Conservation (phyloP, 1,284 basidiomycete species). For the Cutaneotrichosporon sp. region DNA sequence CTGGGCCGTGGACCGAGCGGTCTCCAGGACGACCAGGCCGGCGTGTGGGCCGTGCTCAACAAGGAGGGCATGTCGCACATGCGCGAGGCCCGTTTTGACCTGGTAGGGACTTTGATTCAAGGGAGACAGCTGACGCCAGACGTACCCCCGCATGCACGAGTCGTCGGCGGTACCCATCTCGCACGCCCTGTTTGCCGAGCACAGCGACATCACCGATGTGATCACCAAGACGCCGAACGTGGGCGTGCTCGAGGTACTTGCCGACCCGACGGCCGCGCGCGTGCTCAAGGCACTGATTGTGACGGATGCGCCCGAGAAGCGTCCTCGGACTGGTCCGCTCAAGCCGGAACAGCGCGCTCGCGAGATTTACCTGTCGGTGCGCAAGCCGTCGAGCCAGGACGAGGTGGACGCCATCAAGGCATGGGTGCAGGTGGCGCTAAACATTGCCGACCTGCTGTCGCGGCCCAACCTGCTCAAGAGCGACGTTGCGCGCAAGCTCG, state of each 20-base stretch:
- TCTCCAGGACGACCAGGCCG: conserved; percentile 52
- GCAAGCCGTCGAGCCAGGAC: conserved; percentile 53
- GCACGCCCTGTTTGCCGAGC: conserved; percentile 69
- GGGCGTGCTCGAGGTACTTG: conserved; percentile 58
- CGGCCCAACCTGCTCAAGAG: conserved; percentile 55
- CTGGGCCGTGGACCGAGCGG: conserved; percentile 54
- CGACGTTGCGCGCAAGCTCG: conserved; percentile 70
- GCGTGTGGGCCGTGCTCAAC: conserved; percentile 75
- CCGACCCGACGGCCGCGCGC: conserved; percentile 53
- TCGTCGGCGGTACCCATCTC: conserved; percentile 30
- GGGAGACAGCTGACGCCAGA: conserved; percentile 27
- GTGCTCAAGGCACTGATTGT: conserved; percentile 68
- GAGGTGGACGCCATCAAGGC: conserved; percentile 54
- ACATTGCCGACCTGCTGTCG: conserved; percentile 64
- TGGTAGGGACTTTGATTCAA: conserved; percentile 58
- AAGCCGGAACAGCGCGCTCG: conserved; percentile 56
- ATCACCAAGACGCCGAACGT: conserved; percentile 62
- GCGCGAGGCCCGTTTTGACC: conserved; percentile 71
- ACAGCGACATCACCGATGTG: conserved; percentile 70
- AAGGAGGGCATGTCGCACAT: conserved; percentile 69
- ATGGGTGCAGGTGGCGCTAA: conserved; percentile 64
- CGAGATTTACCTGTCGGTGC: conserved; percentile 64
- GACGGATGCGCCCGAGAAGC: conserved; percentile 72
- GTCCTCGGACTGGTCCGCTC: conserved; percentile 56
- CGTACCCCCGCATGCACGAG: conserved; percentile 42